phyloP scores from a whole-genome alignment of 257 asterid genomes.

The Fraxinus americana region DNA sequence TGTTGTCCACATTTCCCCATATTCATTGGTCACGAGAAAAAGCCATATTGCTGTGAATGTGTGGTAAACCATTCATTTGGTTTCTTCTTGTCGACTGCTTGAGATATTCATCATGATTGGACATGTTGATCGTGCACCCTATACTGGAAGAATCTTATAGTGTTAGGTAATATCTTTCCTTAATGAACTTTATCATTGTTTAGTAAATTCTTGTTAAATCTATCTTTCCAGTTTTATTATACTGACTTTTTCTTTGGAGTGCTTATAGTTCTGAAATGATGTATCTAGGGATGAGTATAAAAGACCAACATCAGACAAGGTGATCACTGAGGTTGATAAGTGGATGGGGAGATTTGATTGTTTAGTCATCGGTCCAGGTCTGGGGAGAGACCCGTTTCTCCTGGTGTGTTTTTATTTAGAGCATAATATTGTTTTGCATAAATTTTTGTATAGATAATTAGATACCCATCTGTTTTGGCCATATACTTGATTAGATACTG shows the following conservation, averaged over 20 bases:
- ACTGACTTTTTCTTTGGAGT: constrained; percentile 19
- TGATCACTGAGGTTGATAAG: constrained; percentile 81
- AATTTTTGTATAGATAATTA: not conserved
- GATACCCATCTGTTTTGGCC: not conserved
- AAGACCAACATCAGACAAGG: constrained; percentile 61
- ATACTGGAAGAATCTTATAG: too few species aligned
- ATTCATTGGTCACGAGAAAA: too few species aligned
- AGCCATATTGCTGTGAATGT: too few species aligned
- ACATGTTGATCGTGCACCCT: too few species aligned
- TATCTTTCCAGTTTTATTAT: not conserved
- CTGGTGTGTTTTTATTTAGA: constrained; percentile 52
- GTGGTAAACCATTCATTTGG: too few species aligned
- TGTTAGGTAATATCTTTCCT: too few species aligned
- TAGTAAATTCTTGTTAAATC: too few species aligned
- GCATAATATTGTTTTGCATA: constrained; percentile 17
- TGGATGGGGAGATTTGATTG: constrained; percentile 99
- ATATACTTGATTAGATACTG: too few species aligned
- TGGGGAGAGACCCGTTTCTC: constrained; percentile 93
- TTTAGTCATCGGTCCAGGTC: constrained; percentile 95
- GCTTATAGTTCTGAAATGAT: constrained; percentile 32
- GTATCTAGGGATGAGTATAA: constrained; percentile 77
- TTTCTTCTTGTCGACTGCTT: too few species aligned
- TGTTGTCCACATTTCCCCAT: too few species aligned
- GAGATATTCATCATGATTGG: too few species aligned
- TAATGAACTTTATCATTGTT: too few species aligned